These are phyloP conservation scores for Prunus fruticosa DNA, from an alignment of 306 rosid genomes.

Conservation along the genomic window DNA sequence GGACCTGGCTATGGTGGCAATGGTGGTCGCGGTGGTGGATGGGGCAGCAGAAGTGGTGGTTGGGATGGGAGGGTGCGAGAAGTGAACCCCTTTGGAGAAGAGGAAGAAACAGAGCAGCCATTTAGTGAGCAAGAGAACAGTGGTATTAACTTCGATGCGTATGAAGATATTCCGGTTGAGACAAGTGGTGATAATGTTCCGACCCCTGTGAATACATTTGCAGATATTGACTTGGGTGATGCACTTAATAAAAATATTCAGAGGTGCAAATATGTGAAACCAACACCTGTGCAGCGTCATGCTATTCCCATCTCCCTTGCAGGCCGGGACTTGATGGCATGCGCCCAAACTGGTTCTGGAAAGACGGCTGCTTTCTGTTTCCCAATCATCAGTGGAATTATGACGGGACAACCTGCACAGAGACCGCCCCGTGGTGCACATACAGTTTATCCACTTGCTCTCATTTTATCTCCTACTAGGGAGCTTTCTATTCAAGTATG, in stretches of 20 bases:
- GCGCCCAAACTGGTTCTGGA: constrained; percentile 94
- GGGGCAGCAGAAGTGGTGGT: constrained; percentile 55
- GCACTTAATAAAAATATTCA: constrained; percentile 70
- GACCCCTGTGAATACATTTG: constrained; percentile 74
- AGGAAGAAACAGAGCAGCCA: constrained; percentile 44
- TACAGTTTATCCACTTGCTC: constrained; percentile 80
- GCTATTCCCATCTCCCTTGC: constrained; percentile 80
- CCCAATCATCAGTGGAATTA: constrained; percentile 84
- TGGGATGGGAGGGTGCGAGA: constrained; percentile 78
- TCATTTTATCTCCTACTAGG: constrained; percentile 88
- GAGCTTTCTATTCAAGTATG: constrained; percentile 89
- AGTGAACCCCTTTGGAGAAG: constrained; percentile 66
- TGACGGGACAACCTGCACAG: constrained; percentile 61
- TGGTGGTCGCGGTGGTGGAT: constrained; percentile 46
- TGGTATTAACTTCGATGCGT: constrained; percentile 79
- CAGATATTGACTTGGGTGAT: constrained; percentile 82
- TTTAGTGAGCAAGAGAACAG: constrained; percentile 54
- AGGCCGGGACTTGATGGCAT: constrained; percentile 87
- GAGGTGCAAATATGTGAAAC: constrained; percentile 81
- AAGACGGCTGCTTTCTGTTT: constrained; percentile 94
- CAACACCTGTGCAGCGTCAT: constrained; percentile 88
- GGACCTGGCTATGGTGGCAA: constrained; percentile 54
- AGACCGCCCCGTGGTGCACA: constrained; percentile 76
- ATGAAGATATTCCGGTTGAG: constrained; percentile 87
- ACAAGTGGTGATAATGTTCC: constrained; percentile 81